Conservation (phyloP, 139 green algal genomes). For the Picochlorum sp. region DNA sequence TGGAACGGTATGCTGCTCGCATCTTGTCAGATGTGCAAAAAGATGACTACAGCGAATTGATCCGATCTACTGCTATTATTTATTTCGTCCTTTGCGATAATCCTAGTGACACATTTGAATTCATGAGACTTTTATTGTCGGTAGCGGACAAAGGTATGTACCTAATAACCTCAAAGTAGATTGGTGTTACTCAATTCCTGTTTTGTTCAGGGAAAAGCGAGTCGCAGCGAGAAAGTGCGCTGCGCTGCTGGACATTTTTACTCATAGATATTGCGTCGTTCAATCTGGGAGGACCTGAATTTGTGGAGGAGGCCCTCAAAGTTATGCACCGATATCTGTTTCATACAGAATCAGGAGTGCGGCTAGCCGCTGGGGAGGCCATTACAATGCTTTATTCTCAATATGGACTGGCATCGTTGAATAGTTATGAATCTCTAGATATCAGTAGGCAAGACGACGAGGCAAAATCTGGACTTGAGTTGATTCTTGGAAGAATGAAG, state of each 20-base stretch:
- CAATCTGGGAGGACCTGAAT: no score
- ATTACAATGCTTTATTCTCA: constrained; percentile 47
- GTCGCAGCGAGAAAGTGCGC: no score
- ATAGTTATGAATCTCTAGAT: background rate
- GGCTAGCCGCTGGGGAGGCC: constrained; percentile 50
- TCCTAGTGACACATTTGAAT: background rate
- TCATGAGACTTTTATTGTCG: background rate
- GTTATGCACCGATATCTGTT: constrained; percentile 30
- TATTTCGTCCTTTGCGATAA: background rate
- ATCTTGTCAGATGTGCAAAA: no score
- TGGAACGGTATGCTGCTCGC: no score
- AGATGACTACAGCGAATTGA: background rate
- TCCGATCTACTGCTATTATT: background rate
- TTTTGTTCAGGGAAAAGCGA: no score
- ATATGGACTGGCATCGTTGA: constrained; percentile 28
- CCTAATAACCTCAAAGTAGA: no score
- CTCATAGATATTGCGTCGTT: no score
- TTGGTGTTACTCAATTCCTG: no score
- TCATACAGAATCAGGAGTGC: constrained; percentile 28
- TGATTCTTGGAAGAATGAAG: constrained; percentile 52
- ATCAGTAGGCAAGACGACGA: background rate
- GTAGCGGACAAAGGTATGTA: constrained; percentile 10
- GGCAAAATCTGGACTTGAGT: constrained; percentile 30
- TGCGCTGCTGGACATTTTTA: no score
- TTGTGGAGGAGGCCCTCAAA: no score